Base-by-base conservation (phyloP, 306 rosid genomes). In the Vachellia collinsii region DNA sequence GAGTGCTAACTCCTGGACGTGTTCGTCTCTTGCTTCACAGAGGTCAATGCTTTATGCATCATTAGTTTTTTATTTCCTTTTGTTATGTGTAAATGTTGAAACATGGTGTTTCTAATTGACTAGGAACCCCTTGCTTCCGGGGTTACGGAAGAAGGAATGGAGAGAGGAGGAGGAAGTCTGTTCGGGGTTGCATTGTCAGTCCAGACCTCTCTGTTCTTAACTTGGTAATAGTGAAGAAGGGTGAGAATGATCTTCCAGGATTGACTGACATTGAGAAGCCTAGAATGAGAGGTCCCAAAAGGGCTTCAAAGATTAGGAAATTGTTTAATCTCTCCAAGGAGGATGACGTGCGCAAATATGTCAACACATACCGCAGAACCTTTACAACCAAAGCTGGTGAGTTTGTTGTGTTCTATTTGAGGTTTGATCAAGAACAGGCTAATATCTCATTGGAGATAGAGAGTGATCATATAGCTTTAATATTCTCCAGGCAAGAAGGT, bases 1-100 rank as follows among this genome's bases (percentile, higher is more conserved):
- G 88, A 20, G 88, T 85, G 62, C 63, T 85, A 36, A 85, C 88
- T 39, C 88, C 88, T n/a, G 88, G 88, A 14, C 88, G 88, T 53
- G 88, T 85, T 38, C 81, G 88, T 1, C 83, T 85, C 16, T 75
- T 85, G 86, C 83, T 85, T 56, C 83, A 82, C 37, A 70, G 88
- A 67, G 88, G 85, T 78, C 29, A 8, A 42, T 38, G 16, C 54
- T 36, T 29, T n/a, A n/a, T 74, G 4, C 38, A 11, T 39, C 3
- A 2, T 44, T 11, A 5, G 19, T 7, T 9, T 19, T 14, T 19
- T 23, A 1, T 39, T 38, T 48, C 17, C 42, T 47, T 47, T 37
- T 25, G 61, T 34, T 2, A 7, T 76, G 44, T 37, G 6, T 58
- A 23, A 34, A 9, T 54, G 53, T 11, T 74, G 23, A 64, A 23